Percentiles rank a stretch among this genome's conserved stretches.
Evolutionary conservation across 768 basidiomycete species (phyloP).

Genomic region (Auricularia sp.): DNA sequence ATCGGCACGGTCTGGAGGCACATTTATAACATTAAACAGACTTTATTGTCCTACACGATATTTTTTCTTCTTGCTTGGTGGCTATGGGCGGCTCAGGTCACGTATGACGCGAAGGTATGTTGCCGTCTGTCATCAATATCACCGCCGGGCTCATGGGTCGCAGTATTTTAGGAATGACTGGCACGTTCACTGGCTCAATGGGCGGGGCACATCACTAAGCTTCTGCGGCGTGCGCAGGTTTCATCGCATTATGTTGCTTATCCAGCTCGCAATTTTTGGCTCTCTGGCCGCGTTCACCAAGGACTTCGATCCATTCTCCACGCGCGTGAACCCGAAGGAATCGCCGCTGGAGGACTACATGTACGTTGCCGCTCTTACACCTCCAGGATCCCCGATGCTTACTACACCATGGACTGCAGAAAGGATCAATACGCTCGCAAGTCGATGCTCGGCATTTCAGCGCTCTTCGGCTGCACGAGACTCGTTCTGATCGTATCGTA

Average conservation of each 20-base stretch:
- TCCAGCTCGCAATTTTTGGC: background rate
- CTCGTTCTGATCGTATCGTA: background rate
- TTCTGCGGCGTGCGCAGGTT: too few relatives aligned
- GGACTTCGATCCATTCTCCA: background rate
- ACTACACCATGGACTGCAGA: background rate
- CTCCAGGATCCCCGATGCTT: too few relatives aligned
- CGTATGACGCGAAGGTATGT: background rate
- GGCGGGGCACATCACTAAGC: too few relatives aligned
- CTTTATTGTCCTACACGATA: background rate
- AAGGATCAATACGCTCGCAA: background rate
- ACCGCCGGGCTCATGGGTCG: background rate
- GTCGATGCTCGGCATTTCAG: background rate
- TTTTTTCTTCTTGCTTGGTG: background rate
- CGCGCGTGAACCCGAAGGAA: background rate
- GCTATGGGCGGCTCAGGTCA: background rate
- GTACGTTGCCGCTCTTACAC: background rate
- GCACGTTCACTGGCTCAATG: background rate
- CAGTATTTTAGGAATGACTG: background rate
- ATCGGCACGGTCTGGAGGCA: background rate
- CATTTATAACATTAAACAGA: background rate
- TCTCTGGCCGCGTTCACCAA: background rate
- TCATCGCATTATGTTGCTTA: background rate
- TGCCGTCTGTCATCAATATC: background rate
- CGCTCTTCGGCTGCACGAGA: background rate
- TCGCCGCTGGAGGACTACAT: background rate